Evolutionary conservation across 2,329 filamentous ascomycete genomes (phyloP).

Genomic region (Diaporthe sp.): DNA sequence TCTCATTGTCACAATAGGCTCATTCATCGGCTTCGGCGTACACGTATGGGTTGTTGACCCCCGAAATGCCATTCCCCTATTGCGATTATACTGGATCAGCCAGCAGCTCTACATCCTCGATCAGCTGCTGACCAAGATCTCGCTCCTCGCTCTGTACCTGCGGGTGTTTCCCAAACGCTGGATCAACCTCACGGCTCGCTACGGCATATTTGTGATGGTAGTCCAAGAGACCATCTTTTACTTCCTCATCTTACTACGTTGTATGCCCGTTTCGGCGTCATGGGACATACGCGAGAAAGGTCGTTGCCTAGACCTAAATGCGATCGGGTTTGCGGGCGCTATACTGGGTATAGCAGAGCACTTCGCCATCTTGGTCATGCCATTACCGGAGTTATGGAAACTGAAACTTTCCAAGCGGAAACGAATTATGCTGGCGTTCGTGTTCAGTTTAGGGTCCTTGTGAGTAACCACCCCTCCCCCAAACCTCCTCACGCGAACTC

Average conservation of each 20-base stretch:
- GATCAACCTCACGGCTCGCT: conserved; percentile 26
- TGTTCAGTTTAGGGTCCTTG: conserved; percentile 37
- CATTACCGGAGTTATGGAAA: conserved; percentile 32
- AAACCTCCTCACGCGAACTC: too few relatives aligned
- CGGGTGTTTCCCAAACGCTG: conserved; percentile 34
- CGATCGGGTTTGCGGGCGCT: conserved; percentile 31
- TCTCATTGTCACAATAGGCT: not conserved
- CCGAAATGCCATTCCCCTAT: conserved; percentile 29
- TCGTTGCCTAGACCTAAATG: conserved; percentile 31
- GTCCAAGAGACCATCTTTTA: conserved; percentile 31
- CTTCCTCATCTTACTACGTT: conserved; percentile 26
- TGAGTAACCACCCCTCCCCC: not conserved
- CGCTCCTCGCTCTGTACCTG: conserved; percentile 22
- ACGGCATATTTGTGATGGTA: conserved; percentile 16
- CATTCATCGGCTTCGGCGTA: conserved; percentile 25
- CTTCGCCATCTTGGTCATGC: conserved; percentile 24
- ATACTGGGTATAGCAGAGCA: conserved; percentile 29
- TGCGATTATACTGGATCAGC: conserved; percentile 32
- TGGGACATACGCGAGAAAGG: conserved; percentile 32
- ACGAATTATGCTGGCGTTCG: conserved; percentile 23
- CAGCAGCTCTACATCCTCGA: conserved; percentile 33
- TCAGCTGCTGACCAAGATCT: conserved; percentile 30
- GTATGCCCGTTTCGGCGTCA: conserved; percentile 14
- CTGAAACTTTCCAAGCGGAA: conserved; percentile 31
- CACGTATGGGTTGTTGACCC: conserved; percentile 36